A percentile compares a stretch with the other conserved stretches of the same genome.
Evolutionary conservation across 2,329 filamentous ascomycete genomes (phyloP).

Genomic region (Arthrobotrys conoides): DNA sequence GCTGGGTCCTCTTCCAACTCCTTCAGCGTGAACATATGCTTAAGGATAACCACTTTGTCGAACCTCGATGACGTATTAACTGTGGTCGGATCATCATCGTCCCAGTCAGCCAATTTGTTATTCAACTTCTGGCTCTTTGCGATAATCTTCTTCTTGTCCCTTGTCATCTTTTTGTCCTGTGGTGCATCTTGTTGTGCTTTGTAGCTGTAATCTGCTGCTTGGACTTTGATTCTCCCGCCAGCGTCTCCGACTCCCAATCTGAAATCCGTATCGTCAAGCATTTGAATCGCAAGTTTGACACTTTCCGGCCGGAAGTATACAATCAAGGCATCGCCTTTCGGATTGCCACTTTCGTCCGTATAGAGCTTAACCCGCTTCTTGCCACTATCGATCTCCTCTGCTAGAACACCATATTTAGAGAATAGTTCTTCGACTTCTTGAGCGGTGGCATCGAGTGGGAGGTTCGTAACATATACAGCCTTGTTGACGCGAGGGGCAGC

Average conservation of each 20-base stretch:
- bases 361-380: conserved; percentile 94
- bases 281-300: conserved; percentile 85
- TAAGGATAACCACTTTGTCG: conserved; percentile 87
- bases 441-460: conserved; percentile 83
- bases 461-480: conserved; percentile 89
- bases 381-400: conserved; percentile 91
- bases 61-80: conserved; percentile 73
- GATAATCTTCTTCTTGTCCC: conserved; percentile 90
- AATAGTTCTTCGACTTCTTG: conserved; percentile 88
- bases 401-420: conserved; percentile 89
- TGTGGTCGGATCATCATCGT: conserved; percentile 82
- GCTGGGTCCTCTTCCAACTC: conserved; percentile 88
- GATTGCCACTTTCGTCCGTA: conserved; percentile 81
- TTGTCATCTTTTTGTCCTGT: conserved; percentile 65
- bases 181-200: conserved; percentile 73
- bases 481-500: conserved; percentile 76
- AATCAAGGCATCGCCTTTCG: conserved; percentile 93
- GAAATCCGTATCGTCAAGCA: conserved; percentile 86
- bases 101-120: conserved; percentile 89
- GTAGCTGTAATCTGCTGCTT: conserved; percentile 88
- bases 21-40: conserved; percentile 90
- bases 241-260: conserved; percentile 72
- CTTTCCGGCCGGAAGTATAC: conserved; percentile 96
- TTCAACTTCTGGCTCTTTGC: conserved; percentile 91
- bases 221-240: conserved; percentile 81